Evolutionary conservation across 2,329 filamentous ascomycete genomes (phyloP), one percentile per base, ranked within the genome.

Genomic region (Neofusicoccum parvum): DNA sequence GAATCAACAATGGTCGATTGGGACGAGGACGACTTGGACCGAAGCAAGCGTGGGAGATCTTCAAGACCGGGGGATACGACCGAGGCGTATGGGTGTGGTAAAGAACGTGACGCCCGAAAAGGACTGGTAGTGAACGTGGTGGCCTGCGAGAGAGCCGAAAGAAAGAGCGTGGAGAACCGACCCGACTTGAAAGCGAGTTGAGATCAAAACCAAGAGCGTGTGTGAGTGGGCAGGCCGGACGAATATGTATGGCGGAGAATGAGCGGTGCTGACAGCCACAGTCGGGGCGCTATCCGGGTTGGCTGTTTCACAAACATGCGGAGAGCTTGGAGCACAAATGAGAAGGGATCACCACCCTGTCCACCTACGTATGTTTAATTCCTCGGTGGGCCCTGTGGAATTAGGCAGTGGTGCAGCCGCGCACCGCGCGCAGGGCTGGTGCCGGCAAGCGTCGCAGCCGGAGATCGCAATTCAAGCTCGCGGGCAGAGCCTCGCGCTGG

Each of bases 241-340:
- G 45, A 45, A 45, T 59, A 60, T 50, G 23, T 51, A 53, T 36
- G 39, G 63, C 53, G 51, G 51, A 50, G 64, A 46, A 36, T 23
- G 32, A 50, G 46, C 51, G 51, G 51, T 14, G 12, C 17, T 14
- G 37, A 59, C 12, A 59, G 62, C 50, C 62, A 65, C 50, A 48
- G 36, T 48, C 49, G 45, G 53, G 63, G 27, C 63, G 45, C 51
- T 59, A 59, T 32, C 36, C 17, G 53, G 36, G 37, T 23, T 60
- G 64, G 46, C 50, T 62, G 64, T 65, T 65, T 65, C 64, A 65
- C 37, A 62, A 46, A 60, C 54, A 65, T 60, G 64, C 64, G 64
- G 64, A 56, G 64, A 65, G 53, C 54, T 60, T 60, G 53, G 46
- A 45, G 53, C 53, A 54, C 64, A 65, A 65, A 60, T 53, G 37